Evolutionary conservation across 208 protist species (phyloP), one percentile per base, ranked within the genome.

Genomic region (Trypanosoma mega): DNA sequence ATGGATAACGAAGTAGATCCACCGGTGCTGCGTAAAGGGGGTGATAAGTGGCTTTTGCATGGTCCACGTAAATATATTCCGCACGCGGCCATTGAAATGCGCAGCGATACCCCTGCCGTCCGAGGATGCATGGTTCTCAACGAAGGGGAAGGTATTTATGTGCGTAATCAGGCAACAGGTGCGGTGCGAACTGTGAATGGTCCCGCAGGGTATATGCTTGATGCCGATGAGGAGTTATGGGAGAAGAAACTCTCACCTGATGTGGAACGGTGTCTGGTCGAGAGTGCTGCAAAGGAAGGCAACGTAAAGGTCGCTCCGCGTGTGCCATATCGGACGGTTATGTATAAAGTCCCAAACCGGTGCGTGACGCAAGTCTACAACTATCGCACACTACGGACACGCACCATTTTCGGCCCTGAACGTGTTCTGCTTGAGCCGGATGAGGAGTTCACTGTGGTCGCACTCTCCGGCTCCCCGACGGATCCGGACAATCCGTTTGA

Each of bases 341-440:
- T 85, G n/a, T 98, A 91, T 78, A 75, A 85, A 66, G 89, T 96
- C 21, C 96, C 97, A 9, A 84, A 98, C 74, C 89, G 90, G 74
- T 80, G 88, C 63, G 94, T 96, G 26, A 95, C 97, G 14, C 96
- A 98, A 77, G 82, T 98, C n/a, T 98, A 96, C 76, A 96, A 98
- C 74, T 98, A 98, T 80, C 78, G 72, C 37, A 84, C 75, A 8
- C 91, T 96, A 69, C 69, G 70, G 48, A 82, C 84, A 11, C 92
- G 93, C 46, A 91, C 74, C 20, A 66, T 93, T 30, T 94, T 94
- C 57, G 92, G 92, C 9, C 92, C 92, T 1, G 76, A 86, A 33
- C 76, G 73, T 24, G 72, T 94, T 33, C 65, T 88, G 24, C 66
- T 97, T 21, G 86, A 83, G 62, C 88, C 88, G 14, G 77, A 93